Percentiles rank a stretch among this genome's conserved stretches.
phyloP scores from a whole-genome alignment of 768 basidiomycete genomes.

The Lyophyllum shimeji region DNA sequence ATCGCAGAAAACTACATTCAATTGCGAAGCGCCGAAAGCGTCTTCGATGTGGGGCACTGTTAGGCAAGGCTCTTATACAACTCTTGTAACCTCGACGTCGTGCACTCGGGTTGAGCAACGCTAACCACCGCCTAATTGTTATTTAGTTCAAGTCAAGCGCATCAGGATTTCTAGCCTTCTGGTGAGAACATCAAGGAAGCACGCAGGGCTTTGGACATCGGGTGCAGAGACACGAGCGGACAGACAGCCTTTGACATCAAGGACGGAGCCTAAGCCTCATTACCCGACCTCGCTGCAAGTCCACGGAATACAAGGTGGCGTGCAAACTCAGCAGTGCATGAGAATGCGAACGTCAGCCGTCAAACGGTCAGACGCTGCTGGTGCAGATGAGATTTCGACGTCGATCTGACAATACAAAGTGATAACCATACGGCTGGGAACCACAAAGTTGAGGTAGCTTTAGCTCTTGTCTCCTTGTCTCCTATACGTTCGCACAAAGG shows the following conservation, averaged over 20 bases:
- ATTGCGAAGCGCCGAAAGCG: not conserved
- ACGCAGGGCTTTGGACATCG: not conserved
- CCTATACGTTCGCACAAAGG: not conserved
- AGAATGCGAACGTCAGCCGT: not conserved
- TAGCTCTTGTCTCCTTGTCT: not conserved
- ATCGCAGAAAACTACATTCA: not conserved
- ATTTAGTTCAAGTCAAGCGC: not conserved
- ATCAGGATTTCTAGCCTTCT: not conserved
- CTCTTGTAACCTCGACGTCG: too few relatives aligned
- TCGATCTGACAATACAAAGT: not conserved
- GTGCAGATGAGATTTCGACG: not conserved
- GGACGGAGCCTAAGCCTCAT: not conserved
- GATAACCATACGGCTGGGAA: not conserved
- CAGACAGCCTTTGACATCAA: not conserved
- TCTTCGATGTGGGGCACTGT: not conserved
- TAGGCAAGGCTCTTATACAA: too few relatives aligned
- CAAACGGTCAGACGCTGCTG: not conserved
- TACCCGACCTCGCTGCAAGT: not conserved
- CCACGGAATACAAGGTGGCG: not conserved
- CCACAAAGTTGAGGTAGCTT: not conserved
- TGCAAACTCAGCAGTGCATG: not conserved
- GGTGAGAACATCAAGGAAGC: not conserved
- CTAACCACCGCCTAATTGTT: not conserved
- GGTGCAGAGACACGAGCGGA: not conserved
- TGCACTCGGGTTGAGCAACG: too few relatives aligned